phyloP scores from a whole-genome alignment of 352 stramenopile genomes.

The Phytophthora aleatoria region DNA sequence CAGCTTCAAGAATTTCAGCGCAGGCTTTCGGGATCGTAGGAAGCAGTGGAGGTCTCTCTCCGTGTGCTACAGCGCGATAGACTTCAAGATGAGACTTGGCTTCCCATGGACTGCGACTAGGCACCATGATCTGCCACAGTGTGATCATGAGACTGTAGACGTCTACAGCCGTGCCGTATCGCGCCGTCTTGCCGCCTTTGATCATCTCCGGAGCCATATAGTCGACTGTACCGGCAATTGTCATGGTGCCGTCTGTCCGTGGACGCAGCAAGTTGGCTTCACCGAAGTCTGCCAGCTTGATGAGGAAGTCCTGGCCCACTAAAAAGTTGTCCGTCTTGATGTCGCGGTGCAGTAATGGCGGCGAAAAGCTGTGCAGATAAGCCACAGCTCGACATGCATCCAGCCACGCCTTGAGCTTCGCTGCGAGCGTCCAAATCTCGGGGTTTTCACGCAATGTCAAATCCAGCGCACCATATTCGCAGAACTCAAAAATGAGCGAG shows the following conservation, averaged over 20 bases:
- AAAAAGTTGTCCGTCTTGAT: conserved; percentile 91
- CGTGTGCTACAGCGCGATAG: conserved; percentile 74
- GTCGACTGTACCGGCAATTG: conserved; percentile 84
- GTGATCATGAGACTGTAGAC: conserved; percentile 90
- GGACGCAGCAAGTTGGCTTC: conserved; percentile 84
- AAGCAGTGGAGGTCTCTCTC: conserved; percentile 71
- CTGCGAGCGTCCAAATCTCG: conserved; percentile 64
- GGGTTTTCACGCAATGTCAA: conserved; percentile 52
- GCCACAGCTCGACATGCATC: conserved; percentile 81
- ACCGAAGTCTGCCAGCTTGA: conserved; percentile 87
- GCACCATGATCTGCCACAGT: conserved; percentile 88
- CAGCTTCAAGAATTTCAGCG: conserved; percentile 71
- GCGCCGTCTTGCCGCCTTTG: conserved; percentile 77
- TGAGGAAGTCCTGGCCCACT: conserved; percentile 72
- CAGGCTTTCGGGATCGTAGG: conserved; percentile 74
- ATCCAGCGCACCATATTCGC: conserved; percentile 81
- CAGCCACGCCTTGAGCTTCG: conserved; percentile 85
- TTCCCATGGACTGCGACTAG: conserved; percentile 74
- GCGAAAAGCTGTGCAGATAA: conserved; percentile 86
- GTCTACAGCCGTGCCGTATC: conserved; percentile 79
- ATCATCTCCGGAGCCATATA: conserved; percentile 90
- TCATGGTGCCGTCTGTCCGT: conserved; percentile 83
- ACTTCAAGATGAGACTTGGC: conserved; percentile 79
- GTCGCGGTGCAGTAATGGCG: conserved; percentile 78
- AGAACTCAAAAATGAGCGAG: conserved; percentile 88